A percentile compares a stretch with the other conserved stretches of the same genome.
phyloP scores from a whole-genome alignment of 768 basidiomycete genomes.

The Hypholoma sublateritium region DNA sequence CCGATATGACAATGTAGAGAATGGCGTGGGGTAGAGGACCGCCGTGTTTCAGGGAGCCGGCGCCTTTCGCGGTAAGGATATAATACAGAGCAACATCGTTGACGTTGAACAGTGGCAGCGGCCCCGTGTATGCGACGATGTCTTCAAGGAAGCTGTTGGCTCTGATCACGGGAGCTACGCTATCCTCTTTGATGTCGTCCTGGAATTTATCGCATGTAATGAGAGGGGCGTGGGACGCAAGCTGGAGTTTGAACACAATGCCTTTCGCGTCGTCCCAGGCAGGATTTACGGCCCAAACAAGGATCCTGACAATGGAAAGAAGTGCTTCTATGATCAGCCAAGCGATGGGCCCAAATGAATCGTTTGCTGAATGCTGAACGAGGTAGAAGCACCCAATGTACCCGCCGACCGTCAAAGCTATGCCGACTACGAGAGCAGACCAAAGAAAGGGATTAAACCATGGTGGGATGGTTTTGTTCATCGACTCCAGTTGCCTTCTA shows the following conservation, averaged over 20 bases:
- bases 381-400: constrained; percentile 13
- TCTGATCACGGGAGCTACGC: neutral
- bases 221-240: constrained; percentile 8
- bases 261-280: constrained; percentile 7
- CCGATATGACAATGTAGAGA: constrained; percentile 9
- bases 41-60: too few species aligned
- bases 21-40: neutral
- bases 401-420: constrained; percentile 2
- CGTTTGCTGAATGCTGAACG: neutral
- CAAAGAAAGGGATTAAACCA: neutral
- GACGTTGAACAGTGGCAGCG: constrained; percentile 1
- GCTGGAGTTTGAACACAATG: constrained; percentile 4
- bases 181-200: constrained; percentile 1
- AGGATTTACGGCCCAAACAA: constrained; percentile 14
- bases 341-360: neutral
- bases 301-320: constrained; percentile 8
- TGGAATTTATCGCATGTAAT: constrained; percentile 6
- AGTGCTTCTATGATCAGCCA: constrained; percentile 13
- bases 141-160: constrained; percentile 5
- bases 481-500: neutral
- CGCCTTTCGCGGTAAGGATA: neutral
- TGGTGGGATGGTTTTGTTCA: neutral
- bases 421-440: neutral
- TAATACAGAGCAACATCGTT: constrained; percentile 9
- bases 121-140: constrained; percentile 9